phyloP scores from a whole-genome alignment of 345 rosid species.

The Gossypium herbaceum region DNA sequence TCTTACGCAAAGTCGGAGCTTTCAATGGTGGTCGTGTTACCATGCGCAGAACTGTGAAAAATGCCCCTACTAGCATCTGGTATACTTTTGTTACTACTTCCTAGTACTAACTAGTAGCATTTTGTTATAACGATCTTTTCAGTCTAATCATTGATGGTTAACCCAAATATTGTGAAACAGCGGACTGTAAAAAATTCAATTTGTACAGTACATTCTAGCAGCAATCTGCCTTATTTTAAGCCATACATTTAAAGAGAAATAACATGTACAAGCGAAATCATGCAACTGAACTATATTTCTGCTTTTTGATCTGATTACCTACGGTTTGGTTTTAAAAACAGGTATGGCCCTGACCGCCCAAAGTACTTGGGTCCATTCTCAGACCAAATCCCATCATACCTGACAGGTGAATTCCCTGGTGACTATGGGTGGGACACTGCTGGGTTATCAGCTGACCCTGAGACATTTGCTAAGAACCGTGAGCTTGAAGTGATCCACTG shows the following conservation, averaged over 20 bases:
- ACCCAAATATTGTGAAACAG: too few species aligned
- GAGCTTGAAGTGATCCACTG: conserved; percentile 50
- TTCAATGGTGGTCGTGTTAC: not conserved
- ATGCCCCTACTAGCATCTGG: not conserved
- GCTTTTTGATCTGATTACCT: conserved; percentile 8
- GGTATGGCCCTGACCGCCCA: conserved; percentile 97
- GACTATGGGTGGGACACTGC: conserved; percentile 99
- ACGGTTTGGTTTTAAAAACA: conserved; percentile 24
- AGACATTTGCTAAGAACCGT: conserved; percentile 92
- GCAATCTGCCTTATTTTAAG: not conserved
- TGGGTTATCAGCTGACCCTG: conserved; percentile 85
- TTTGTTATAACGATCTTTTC: not conserved
- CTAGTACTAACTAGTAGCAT: too few species aligned
- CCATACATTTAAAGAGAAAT: not conserved
- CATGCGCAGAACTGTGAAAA: not conserved
- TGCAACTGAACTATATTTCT: not conserved
- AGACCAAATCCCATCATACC: conserved; percentile 87
- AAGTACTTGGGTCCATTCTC: conserved; percentile 95
- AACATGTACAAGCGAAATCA: not conserved
- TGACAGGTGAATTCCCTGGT: conserved; percentile 84
- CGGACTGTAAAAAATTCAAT: too few species aligned
- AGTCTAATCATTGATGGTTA: too few species aligned
- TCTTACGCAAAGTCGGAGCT: not conserved
- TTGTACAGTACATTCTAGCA: not conserved
- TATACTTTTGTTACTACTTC: not conserved